These are phyloP conservation scores for Xerocomellus dryophilus DNA, from an alignment of 768 basidiomycete genomes.

Conservation along the genomic window DNA sequence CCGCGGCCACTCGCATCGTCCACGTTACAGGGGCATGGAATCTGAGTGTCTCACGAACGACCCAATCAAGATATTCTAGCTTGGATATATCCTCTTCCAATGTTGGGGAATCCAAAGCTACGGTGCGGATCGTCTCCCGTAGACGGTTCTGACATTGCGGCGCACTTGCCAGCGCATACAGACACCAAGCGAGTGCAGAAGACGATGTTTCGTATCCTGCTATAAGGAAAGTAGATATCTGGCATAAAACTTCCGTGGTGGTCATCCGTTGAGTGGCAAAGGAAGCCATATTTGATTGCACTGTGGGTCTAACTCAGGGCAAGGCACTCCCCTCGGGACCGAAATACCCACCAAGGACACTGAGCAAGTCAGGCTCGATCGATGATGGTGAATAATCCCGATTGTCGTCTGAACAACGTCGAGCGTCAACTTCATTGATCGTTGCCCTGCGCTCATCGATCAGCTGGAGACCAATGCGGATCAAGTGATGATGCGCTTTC, in stretches of 20 bases:
- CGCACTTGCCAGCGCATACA: conserved; percentile 52
- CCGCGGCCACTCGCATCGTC: conserved; percentile 53
- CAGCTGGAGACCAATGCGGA: conserved; percentile 51
- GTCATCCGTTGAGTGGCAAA: conserved; percentile 48
- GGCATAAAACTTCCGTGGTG: conserved; percentile 55
- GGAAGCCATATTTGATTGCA: conserved; percentile 54
- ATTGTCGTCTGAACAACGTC: conserved; percentile 15
- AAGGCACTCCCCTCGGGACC: background rate
- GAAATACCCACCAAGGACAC: conserved; percentile 45
- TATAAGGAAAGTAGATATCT: conserved; percentile 62
- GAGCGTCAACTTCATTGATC: conserved; percentile 30
- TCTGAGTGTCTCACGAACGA: conserved; percentile 56
- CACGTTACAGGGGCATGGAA: conserved; percentile 56
- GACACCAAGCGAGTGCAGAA: conserved; percentile 57
- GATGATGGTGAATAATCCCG: conserved; percentile 1
- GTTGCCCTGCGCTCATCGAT: conserved; percentile 48
- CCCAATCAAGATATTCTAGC: conserved; percentile 59
- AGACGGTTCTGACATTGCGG: conserved; percentile 46
- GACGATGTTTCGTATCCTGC: conserved; percentile 66
- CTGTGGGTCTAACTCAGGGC: conserved; percentile 31
- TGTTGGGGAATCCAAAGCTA: conserved; percentile 17
- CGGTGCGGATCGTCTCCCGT: conserved; percentile 41
- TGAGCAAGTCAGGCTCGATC: conserved; percentile 45
- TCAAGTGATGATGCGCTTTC: conserved; percentile 45
- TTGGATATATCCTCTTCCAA: conserved; percentile 32